Conservation (phyloP, 495 filamentous ascomycete genomes). For the Podospora sp. region DNA sequence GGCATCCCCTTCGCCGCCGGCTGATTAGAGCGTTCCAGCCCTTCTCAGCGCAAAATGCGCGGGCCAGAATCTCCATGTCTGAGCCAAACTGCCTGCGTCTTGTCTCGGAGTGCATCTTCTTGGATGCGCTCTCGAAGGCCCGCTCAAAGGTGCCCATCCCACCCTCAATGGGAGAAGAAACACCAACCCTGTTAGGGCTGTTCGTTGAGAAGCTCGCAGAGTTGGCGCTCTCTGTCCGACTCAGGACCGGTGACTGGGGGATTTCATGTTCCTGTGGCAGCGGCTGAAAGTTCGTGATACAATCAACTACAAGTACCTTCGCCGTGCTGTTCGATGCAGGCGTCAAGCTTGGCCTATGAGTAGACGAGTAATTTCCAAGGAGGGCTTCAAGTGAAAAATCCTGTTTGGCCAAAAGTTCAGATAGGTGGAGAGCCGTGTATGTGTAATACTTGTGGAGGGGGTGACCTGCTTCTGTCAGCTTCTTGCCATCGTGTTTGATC, state of each 20-base stretch:
- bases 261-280: slow-evolving; percentile 42
- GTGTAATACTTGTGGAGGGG: slow-evolving; percentile 64
- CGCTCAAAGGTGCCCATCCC: neutral
- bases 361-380: slow-evolving; percentile 38
- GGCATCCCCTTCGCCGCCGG: slow-evolving; percentile 62
- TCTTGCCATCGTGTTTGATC: neutral
- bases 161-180: neutral
- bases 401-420: slow-evolving; percentile 49
- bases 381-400: slow-evolving; percentile 46
- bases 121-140: slow-evolving; percentile 35
- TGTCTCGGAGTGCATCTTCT: slow-evolving; percentile 53
- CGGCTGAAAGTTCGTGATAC: slow-evolving; percentile 52
- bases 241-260: slow-evolving; percentile 39
- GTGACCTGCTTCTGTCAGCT: slow-evolving; percentile 52
- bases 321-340: slow-evolving; percentile 33
- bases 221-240: slow-evolving; percentile 30
- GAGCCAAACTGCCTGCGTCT: slow-evolving; percentile 55
- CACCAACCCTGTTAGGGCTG: neutral
- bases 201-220: slow-evolving; percentile 17
- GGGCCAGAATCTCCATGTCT: slow-evolving; percentile 64
- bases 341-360: slow-evolving; percentile 35
- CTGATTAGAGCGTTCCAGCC: slow-evolving; percentile 71
- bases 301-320: slow-evolving; percentile 56
- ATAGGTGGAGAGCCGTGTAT: slow-evolving; percentile 59
- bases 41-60: slow-evolving; percentile 69